These are phyloP conservation scores for Neurospora hispaniola DNA, from an alignment of 495 filamentous ascomycete species.

Conservation along the genomic window DNA sequence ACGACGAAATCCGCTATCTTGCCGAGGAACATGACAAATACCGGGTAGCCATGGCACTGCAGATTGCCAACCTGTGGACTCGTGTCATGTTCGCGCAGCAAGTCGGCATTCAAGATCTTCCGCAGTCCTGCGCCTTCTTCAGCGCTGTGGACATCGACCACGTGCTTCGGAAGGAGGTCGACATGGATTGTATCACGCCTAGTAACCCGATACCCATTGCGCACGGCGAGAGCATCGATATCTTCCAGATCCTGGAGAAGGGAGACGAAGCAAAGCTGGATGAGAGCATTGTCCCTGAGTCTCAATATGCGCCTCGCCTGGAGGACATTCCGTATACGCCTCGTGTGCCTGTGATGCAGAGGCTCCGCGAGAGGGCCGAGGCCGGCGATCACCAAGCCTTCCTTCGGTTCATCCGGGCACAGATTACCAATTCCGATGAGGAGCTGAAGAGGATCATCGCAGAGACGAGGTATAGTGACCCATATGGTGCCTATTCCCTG, in stretches of 20 bases:
- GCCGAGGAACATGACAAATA: conserved; percentile 82
- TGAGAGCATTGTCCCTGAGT: conserved; percentile 41
- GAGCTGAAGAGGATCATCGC: conserved; percentile 67
- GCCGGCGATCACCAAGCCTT: conserved; percentile 29
- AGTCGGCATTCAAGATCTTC: conserved; percentile 89
- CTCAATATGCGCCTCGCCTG: conserved; percentile 35
- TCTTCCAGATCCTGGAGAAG: conserved; percentile 56
- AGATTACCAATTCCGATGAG: conserved; percentile 65
- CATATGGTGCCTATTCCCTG: neutral
- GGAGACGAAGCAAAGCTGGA: conserved; percentile 55
- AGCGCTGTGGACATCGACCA: conserved; percentile 89
- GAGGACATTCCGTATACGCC: conserved; percentile 54
- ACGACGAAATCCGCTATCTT: conserved; percentile 95
- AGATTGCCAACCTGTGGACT: conserved; percentile 93
- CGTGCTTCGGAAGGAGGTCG: conserved; percentile 90
- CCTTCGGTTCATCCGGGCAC: conserved; percentile 63
- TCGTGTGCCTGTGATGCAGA: conserved; percentile 69
- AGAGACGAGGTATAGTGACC: conserved; percentile 26
- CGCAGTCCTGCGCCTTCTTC: conserved; percentile 90
- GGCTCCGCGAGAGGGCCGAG: conserved; percentile 33
- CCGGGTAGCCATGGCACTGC: conserved; percentile 77
- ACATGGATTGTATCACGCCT: conserved; percentile 94
- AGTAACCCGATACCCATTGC: conserved; percentile 70
- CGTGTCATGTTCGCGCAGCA: conserved; percentile 94
- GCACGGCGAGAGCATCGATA: conserved; percentile 77